Conservation (phyloP, 345 rosid species). For the Melaleuca alternifolia region DNA sequence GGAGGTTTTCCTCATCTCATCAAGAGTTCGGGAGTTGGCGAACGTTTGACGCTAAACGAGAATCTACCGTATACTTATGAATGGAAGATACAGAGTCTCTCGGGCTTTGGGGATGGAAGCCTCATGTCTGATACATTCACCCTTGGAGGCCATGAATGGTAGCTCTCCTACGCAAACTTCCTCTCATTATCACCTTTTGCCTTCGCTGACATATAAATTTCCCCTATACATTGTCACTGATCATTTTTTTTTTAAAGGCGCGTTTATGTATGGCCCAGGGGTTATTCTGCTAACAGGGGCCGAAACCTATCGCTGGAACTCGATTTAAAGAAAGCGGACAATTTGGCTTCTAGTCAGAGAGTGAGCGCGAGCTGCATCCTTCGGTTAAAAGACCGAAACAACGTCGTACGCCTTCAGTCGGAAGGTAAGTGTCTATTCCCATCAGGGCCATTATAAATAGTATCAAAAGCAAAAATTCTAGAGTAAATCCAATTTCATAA, state of each 20-base stretch:
- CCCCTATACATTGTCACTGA: neutral
- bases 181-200: neutral
- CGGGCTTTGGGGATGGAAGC: rapidly evolving
- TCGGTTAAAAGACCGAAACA: neutral
- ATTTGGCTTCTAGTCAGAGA: neutral
- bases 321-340: rapidly evolving
- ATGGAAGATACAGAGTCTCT: neutral
- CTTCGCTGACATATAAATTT: neutral
- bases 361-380: neutral
- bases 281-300: too few relatives aligned
- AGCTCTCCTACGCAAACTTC: neutral
- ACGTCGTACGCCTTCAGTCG: rapidly evolving
- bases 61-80: neutral
- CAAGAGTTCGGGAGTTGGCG: neutral
- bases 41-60: neutral
- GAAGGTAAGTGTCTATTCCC: neutral
- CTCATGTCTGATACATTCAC: neutral
- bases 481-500: neutral
- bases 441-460: neutral
- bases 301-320: neutral
- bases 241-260: neutral
- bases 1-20: neutral
- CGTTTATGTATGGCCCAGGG: neutral
- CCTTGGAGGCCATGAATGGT: neutral
- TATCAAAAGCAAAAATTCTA: neutral